phyloP scores from a whole-genome alignment of 495 filamentous ascomycete species.

The Niebla homalea region DNA sequence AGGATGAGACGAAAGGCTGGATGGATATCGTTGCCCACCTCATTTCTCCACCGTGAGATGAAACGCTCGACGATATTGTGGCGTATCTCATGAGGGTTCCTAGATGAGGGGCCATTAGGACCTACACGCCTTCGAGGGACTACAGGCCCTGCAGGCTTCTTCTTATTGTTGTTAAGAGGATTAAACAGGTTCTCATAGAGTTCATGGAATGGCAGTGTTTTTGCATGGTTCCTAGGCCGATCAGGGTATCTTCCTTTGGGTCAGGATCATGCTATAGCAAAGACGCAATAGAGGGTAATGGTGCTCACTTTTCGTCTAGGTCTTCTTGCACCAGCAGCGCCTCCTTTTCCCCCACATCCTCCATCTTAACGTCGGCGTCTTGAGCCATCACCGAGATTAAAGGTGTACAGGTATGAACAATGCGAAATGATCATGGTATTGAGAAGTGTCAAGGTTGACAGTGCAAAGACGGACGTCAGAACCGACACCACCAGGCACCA shows the following conservation, averaged over 20 bases:
- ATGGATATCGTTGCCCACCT: constrained; percentile 86
- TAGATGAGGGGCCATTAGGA: constrained; percentile 39
- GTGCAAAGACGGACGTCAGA: too few relatives aligned
- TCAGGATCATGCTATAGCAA: too few relatives aligned
- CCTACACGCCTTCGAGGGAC: constrained; percentile 40
- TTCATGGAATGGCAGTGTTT: constrained; percentile 72
- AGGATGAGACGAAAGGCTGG: constrained; percentile 84
- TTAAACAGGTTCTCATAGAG: constrained; percentile 72
- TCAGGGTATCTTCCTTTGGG: constrained; percentile 54
- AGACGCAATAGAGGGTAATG: too few relatives aligned
- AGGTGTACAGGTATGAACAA: too few relatives aligned
- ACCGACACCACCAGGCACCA: too few relatives aligned
- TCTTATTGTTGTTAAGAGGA: constrained; percentile 71
- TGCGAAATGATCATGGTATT: too few relatives aligned
- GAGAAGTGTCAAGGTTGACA: too few relatives aligned
- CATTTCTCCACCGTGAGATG: constrained; percentile 74
- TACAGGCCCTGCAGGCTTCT: constrained; percentile 46
- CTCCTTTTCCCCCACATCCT: constrained; percentile 1
- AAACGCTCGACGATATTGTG: constrained; percentile 81
- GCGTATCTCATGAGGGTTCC: constrained; percentile 69
- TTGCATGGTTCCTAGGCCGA: constrained; percentile 64
- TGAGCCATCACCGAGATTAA: not conserved
- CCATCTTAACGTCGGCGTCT: not conserved
- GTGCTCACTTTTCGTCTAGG: constrained; percentile 13
- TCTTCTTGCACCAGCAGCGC: constrained; percentile 7